These are phyloP conservation scores for Azolla pinnata DNA, from an alignment of 75 land plant genomes.

Conservation along the genomic window DNA sequence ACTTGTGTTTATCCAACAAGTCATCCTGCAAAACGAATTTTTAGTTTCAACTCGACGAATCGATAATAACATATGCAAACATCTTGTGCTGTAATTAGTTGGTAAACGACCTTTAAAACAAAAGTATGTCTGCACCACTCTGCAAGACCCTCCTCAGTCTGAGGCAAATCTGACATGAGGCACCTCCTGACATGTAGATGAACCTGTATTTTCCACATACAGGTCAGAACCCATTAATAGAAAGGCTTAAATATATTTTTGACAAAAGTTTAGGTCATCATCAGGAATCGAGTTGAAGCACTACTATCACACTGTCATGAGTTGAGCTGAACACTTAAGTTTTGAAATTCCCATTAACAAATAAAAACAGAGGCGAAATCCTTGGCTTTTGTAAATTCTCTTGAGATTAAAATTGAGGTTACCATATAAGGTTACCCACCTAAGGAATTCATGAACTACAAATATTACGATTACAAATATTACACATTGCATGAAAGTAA, in stretches of 20 bases:
- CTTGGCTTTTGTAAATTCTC: no score
- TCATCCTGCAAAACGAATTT: slow-evolving; percentile 22
- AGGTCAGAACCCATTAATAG: not conserved
- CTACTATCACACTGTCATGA: no score
- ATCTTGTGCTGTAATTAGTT: not conserved
- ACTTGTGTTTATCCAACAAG: slow-evolving; percentile 29
- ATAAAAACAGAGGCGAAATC: no score
- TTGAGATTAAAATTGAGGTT: no score
- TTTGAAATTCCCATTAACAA: no score
- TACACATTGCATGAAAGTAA: no score
- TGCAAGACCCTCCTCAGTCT: slow-evolving; percentile 24
- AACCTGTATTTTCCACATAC: slow-evolving; percentile 18
- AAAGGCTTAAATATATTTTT: not conserved
- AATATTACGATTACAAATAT: no score
- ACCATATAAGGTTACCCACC: no score
- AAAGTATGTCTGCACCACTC: slow-evolving; percentile 45
- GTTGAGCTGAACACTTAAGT: no score
- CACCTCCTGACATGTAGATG: slow-evolving; percentile 34
- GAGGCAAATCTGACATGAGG: slow-evolving; percentile 24
- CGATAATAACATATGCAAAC: not conserved
- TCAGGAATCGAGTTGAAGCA: no score
- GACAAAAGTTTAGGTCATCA: no score
- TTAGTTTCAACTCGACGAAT: not conserved
- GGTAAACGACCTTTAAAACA: slow-evolving; percentile 24
- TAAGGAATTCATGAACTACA: no score